A percentile compares a stretch with the other conserved stretches of the same genome.
These are phyloP conservation scores for Salix arbutifolia DNA, from an alignment of 345 rosid genomes.

Conservation along the genomic window DNA sequence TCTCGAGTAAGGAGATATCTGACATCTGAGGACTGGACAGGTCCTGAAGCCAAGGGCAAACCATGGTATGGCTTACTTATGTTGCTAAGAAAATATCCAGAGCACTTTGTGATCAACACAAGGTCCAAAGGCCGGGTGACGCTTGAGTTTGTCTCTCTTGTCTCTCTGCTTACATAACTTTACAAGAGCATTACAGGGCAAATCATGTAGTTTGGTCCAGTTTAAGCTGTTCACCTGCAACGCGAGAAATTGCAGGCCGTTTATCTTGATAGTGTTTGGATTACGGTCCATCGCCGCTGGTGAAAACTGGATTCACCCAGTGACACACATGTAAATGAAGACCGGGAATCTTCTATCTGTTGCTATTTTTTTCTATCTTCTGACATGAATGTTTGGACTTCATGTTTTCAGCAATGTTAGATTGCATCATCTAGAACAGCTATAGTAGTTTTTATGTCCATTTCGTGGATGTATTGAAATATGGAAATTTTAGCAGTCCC, in stretches of 20 bases:
- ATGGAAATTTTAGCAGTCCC: not conserved
- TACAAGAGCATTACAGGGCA: not conserved
- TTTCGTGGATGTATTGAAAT: not conserved
- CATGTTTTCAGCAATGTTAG: not conserved
- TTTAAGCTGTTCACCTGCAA: not conserved
- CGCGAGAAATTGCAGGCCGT: not conserved
- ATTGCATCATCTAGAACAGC: not conserved
- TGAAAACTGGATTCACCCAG: not conserved
- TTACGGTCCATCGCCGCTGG: not conserved
- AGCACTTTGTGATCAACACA: constrained; percentile 90
- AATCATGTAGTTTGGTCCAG: not conserved
- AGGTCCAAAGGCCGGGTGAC: constrained; percentile 79
- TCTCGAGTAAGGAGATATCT: constrained; percentile 80
- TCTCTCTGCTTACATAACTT: constrained; percentile 62
- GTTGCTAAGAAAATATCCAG: constrained; percentile 85
- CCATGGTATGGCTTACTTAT: constrained; percentile 91
- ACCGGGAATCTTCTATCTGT: not conserved
- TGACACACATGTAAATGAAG: constrained; percentile 7
- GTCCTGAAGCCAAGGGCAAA: constrained; percentile 74
- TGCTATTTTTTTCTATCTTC: not conserved
- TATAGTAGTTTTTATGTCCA: not conserved
- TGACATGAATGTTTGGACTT: not conserved
- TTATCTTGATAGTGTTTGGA: not conserved
- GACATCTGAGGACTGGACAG: constrained; percentile 68
- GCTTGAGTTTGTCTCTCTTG: constrained; percentile 84